Percentiles rank a stretch among this genome's conserved stretches.
Conservation (phyloP, 371 early-diverging fungal species). For the Actinomortierella ambigua region DNA sequence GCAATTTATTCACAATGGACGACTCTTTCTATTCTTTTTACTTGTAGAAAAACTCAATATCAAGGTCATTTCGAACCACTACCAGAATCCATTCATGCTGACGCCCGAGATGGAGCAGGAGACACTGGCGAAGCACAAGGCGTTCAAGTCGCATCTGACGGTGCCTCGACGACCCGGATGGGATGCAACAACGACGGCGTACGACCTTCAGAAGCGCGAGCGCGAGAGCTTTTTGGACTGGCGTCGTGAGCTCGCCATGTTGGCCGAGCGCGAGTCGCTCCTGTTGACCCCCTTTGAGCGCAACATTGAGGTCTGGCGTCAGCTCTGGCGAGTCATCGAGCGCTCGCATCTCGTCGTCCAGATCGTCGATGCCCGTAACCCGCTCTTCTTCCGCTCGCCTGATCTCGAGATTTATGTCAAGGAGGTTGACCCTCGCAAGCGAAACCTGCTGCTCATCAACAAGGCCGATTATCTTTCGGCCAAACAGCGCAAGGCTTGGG, state of each 20-base stretch:
- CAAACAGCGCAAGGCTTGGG: conserved; percentile 82
- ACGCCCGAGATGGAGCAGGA: conserved; percentile 78
- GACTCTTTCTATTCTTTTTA: too few species aligned
- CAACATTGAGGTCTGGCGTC: conserved; percentile 99
- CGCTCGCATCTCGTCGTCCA: conserved; percentile 96
- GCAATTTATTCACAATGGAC: too few species aligned
- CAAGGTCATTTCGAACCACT: conserved; percentile 77
- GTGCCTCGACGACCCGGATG: conserved; percentile 92
- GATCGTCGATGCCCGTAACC: conserved; percentile 99
- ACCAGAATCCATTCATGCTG: conserved; percentile 84
- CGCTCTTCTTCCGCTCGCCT: conserved; percentile 90
- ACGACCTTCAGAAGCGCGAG: conserved; percentile 83
- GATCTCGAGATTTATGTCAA: conserved; percentile 94
- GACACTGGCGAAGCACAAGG: conserved; percentile 76
- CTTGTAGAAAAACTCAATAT: conserved; percentile 81
- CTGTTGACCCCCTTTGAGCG: conserved; percentile 98
- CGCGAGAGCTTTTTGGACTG: conserved; percentile 90
- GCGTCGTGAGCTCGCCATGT: conserved; percentile 86
- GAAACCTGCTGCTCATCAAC: conserved; percentile 89
- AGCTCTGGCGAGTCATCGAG: conserved; percentile 99
- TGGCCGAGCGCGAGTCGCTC: conserved; percentile 84
- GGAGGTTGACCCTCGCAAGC: conserved; percentile 86
- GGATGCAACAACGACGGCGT: conserved; percentile 85
- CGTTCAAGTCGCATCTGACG: conserved; percentile 71
- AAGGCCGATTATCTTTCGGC: conserved; percentile 97